Evolutionary conservation across 352 stramenopile genomes (phyloP), one percentile per base, ranked within the genome.

Genomic region (Phytophthora gonapodyides): DNA sequence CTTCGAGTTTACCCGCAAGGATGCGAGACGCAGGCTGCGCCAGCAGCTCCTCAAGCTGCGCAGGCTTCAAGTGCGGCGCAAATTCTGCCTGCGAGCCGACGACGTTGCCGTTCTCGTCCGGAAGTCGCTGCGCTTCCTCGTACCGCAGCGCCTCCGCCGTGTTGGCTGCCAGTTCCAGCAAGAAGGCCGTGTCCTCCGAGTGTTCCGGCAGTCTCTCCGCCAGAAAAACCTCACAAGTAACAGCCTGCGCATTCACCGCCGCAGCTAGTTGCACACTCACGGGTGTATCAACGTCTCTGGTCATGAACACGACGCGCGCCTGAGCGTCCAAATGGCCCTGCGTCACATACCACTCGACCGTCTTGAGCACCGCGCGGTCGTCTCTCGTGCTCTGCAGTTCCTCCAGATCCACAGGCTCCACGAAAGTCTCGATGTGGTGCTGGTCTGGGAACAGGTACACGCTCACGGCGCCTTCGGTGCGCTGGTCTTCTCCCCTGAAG

Each of bases 391-490:
- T 49, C 38, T 80, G 70, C 10, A 76, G 33, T 49, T 92, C 47
- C 3, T 69, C 80, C 50, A 87, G 37, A 11, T 52, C 44, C n/a
- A 47, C 69, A 1, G 62, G 60, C 38, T 84, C 72, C 5, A 87
- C 75, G 13, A 71, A 82, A 19, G 81, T 92, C 11, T 76, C 73
- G 3, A 71, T 42, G 57, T 91, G 78, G 57, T 94, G 78, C 64
- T 90, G 78, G 58, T 94, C 80, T 1, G 85, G 71, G 47, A 94
- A 93, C 19, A 89, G 35, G 30, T 77, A 78, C 30, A 93, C 50
- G 12, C 69, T 68, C n/a, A 76, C 79, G 11, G 67, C 66, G 46
- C 76, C 68, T 27, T 76, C 62, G 34, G 58, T 64, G 45, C 81
- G 69, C 6, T 73, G 75, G 27, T 88, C 79, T 59, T 91, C 79